Percentiles rank a stretch among this genome's conserved stretches.
These are phyloP conservation scores for Penicillium diatomitis DNA, from an alignment of 495 filamentous ascomycete genomes.

Conservation along the genomic window DNA sequence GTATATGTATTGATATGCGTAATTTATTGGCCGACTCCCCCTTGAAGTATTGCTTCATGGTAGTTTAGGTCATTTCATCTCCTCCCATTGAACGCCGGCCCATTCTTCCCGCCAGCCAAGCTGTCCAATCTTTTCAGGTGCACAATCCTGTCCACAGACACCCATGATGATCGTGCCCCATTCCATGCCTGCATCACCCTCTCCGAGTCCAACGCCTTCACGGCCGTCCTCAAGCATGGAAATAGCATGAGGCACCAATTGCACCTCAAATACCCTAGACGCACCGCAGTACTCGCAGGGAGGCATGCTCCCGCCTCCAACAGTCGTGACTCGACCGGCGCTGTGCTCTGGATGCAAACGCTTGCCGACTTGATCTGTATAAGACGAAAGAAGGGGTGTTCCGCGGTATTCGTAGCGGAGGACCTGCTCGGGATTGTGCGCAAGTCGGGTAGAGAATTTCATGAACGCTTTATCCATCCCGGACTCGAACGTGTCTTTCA, in stretches of 20 bases:
- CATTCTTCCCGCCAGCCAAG: conserved; percentile 85
- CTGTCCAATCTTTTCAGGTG: conserved; percentile 37
- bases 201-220: conserved; percentile 45
- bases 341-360: conserved; percentile 37
- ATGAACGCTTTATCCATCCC: conserved; percentile 83
- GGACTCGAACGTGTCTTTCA: conserved; percentile 77
- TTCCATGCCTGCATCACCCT: conserved; percentile 78
- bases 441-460: conserved; percentile 74
- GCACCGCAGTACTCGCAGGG: conserved; percentile 68
- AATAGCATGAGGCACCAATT: conserved; percentile 86
- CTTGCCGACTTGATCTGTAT: conserved; percentile 63
- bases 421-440: conserved; percentile 89
- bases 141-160: conserved; percentile 69
- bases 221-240: conserved; percentile 77
- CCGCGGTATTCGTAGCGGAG: conserved; percentile 88
- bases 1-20: not conserved
- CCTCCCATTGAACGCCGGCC: conserved; percentile 97
- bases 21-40: not conserved
- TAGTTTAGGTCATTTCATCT: conserved; percentile 33
- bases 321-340: conserved; percentile 20
- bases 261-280: conserved; percentile 77
- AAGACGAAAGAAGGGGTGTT: conserved; percentile 69
- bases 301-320: conserved; percentile 44
- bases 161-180: conserved; percentile 95
- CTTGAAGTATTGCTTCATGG: not conserved